These are phyloP conservation scores for Akanthomyces dipterigenus DNA, from an alignment of 2,329 filamentous ascomycete genomes.

Conservation along the genomic window DNA sequence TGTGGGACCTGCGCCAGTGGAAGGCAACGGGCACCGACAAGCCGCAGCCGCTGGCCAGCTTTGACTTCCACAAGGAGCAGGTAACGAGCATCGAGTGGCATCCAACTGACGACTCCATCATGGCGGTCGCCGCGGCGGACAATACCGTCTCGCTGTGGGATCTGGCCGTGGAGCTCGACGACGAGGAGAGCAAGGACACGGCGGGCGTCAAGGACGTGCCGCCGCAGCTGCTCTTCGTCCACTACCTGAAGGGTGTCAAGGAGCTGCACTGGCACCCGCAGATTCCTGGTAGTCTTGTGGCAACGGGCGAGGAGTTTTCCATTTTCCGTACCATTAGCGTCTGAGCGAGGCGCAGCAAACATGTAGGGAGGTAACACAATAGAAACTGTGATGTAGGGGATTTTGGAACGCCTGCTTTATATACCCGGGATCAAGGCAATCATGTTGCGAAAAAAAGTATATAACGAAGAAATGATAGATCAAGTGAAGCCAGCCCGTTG, in stretches of 20 bases:
- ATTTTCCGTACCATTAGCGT: constrained; percentile 81
- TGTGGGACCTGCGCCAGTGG: constrained; percentile 96
- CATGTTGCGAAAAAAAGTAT: neutral
- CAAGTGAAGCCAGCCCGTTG: no score
- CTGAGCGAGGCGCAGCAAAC: constrained; percentile 30
- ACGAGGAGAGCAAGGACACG: constrained; percentile 90
- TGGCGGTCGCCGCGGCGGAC: constrained; percentile 86
- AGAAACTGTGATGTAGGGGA: neutral
- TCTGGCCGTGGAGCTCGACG: constrained; percentile 90
- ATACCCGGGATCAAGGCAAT: neutral
- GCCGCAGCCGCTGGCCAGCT: constrained; percentile 82
- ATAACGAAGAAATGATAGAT: constrained; percentile 1
- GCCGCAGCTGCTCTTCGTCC: constrained; percentile 90
- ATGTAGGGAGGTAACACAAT: neutral
- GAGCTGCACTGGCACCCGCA: constrained; percentile 97
- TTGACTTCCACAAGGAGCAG: constrained; percentile 93
- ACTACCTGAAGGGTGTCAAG: constrained; percentile 92
- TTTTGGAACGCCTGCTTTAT: neutral
- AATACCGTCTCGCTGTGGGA: constrained; percentile 96
- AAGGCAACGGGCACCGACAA: constrained; percentile 52
- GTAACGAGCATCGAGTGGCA: constrained; percentile 97
- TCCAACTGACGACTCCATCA: constrained; percentile 91
- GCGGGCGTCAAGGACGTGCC: constrained; percentile 85
- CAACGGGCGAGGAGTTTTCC: constrained; percentile 85
- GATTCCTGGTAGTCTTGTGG: constrained; percentile 82